Evolutionary conservation across 208 protist species (phyloP), one percentile per base, ranked within the genome.

Genomic region (Leishmania major): DNA sequence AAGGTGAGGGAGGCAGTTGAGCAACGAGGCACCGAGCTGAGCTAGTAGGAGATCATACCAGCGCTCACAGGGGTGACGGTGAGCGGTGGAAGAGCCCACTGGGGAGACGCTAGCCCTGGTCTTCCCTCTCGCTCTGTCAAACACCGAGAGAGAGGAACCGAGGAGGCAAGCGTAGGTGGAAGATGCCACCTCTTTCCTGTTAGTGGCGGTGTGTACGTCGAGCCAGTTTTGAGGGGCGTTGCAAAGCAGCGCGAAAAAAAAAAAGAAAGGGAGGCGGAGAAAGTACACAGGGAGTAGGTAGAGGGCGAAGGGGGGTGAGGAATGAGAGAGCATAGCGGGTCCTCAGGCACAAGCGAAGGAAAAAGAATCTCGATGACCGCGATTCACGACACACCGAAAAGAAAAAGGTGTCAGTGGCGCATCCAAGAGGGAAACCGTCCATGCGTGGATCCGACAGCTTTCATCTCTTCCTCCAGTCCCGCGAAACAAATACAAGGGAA

Each of bases 171-270:
- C 8, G 3, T 55, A 35, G 40, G 11, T 53, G 45, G 8, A 53
- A 47, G 35, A 53, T 51, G 45, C 28, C 70, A 17, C 70, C 70
- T n/a, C 70, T 74, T 51, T 74, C 45, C 70, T 53, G 70, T 74
- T 55, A 37, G 45, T 17, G 70, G 70, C 40, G 45, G 45, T 35
- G 47, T 35, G 70, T n/a, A 72, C 43, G 13, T 45, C 13, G 70
- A 31, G 40, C 35, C 43, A 74, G 70, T 22, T 28, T 51, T 74
- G 64, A 37, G 15, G 40, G 22, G 17, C 1, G 22, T 47, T 47
- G 17, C 35, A 13, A 47, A 45, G 2, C 40, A 43, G 67, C n/a
- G 55, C 72, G 64, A 80, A 37, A 72, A 49, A 49, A 28, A 73
- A 49, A 28, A 73, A 49, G 71, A 0, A 71, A n/a, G 37, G 35